Percentiles rank a stretch among this genome's conserved stretches.
Evolutionary conservation across 352 stramenopile species (phyloP).

Genomic region (Pythium brachiatum): DNA sequence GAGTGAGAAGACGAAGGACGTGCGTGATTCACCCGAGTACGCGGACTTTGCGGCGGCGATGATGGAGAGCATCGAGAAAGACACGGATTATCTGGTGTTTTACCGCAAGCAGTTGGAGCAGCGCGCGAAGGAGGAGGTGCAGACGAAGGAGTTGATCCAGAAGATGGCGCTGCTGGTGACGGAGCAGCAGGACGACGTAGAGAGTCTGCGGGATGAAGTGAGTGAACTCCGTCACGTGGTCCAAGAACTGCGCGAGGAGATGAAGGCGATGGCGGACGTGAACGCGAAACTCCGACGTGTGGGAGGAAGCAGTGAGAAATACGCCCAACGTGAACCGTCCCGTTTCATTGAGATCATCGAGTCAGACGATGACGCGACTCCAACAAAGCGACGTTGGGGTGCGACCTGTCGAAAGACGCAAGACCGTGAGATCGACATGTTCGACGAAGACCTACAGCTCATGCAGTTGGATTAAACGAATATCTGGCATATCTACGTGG

Average conservation of each 20-base stretch:
- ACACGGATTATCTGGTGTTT: slow-evolving; percentile 16
- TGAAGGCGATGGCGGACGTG: background rate
- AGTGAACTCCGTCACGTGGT: slow-evolving; percentile 7
- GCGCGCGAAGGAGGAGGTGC: slow-evolving; percentile 11
- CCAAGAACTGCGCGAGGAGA: background rate
- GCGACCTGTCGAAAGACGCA: background rate
- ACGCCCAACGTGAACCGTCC: background rate
- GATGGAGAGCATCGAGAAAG: slow-evolving; percentile 9
- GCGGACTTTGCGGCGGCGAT: slow-evolving; percentile 17
- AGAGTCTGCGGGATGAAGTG: slow-evolving; percentile 13
- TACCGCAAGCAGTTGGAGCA: slow-evolving; percentile 2
- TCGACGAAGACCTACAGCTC: slow-evolving; percentile 21
- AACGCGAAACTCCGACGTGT: background rate
- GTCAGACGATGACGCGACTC: background rate
- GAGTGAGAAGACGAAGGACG: background rate
- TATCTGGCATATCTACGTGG: slow-evolving; percentile 6
- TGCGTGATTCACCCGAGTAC: slow-evolving; percentile 4
- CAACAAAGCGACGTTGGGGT: background rate
- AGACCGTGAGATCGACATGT: slow-evolving; percentile 20
- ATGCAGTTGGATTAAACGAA: slow-evolving; percentile 14
- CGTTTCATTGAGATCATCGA: background rate
- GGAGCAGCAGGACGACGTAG: slow-evolving; percentile 24
- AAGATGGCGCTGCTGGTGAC: slow-evolving; percentile 21
- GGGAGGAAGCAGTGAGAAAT: background rate
- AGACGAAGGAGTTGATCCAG: slow-evolving; percentile 14